Conservation (phyloP, 108 stramenopile species). For the Discostella pseudostelligera region DNA sequence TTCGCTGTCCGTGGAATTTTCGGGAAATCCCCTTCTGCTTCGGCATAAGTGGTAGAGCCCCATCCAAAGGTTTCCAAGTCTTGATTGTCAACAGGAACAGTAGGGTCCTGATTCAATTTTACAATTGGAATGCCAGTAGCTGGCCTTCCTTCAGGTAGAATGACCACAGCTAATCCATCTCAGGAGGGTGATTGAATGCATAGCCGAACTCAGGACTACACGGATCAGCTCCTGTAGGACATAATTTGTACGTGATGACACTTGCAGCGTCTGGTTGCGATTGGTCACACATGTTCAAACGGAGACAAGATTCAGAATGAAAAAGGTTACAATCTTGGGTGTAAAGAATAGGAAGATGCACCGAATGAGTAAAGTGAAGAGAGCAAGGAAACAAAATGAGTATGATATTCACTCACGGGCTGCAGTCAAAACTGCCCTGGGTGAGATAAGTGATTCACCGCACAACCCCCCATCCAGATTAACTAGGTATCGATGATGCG, state of each 20-base stretch:
- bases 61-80: neutral
- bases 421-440: neutral
- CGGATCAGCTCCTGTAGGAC: neutral
- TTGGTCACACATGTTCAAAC: no score
- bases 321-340: neutral
- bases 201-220: neutral
- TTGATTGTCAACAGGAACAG: neutral
- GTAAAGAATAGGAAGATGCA: no score
- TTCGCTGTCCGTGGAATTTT: neutral
- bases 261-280: neutral
- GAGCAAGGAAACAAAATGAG: neutral
- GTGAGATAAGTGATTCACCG: neutral
- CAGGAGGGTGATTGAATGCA: neutral
- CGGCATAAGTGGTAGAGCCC: neutral
- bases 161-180: neutral
- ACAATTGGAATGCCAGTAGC: neutral
- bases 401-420: neutral
- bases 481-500: neutral
- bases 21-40: neutral
- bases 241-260: neutral
- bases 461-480: neutral
- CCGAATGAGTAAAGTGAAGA: no score
- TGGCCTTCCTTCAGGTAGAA: neutral
- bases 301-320: no score
- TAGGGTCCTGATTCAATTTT: neutral